Base-by-base conservation (phyloP, 2,329 filamentous ascomycete species). In the Sclerotinia nivalis region DNA sequence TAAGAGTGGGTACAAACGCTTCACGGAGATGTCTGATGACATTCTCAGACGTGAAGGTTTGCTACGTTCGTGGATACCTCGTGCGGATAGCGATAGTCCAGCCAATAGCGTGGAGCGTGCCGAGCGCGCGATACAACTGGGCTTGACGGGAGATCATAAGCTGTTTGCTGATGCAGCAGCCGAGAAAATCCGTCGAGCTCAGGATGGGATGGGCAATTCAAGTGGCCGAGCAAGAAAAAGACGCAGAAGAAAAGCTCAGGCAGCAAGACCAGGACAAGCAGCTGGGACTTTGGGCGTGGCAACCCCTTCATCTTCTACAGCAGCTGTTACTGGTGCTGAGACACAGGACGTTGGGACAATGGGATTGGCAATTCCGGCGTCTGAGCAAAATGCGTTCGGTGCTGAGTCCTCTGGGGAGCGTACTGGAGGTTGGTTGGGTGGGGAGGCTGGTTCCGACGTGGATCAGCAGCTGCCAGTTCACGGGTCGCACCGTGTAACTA, bases 111-210 rank as follows among this genome's bases (percentile, higher is more conserved):
- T 61, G 28, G 59, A 61, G 40, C 59, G 59, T 34, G 56, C 56
- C n/a, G 43, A 20, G 59, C 59, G 59, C 18, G 43, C 59, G 2
- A 18, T 13, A 20, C 4, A 18, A 28, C 20, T 61, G 5, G 59
- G 59, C 4, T 47, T 61, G 25, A 61, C 59, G 9, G 59, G 59
- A 8, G 59, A 61, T 47, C 18, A 47, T 9, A 61, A 47, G 25
- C 25, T 61, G 25, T 7, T 43, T 34, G 59, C 59, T 34, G 59
- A 61, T 18, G 59, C 59, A 47, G 59, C 59, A 9, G 59, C 59
- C 5, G 59, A 61, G 43, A 61, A 25, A 47, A 25, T 47, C 20
- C 59, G 59, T 47, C 59, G 59, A 47, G 59, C 59, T n/a, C 40
- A 15, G 5, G n/a, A 2, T 28, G 1, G 13, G 25, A 5, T 15